phyloP scores from a whole-genome alignment of 345 rosid genomes.

The Tarenaya hassleriana region DNA sequence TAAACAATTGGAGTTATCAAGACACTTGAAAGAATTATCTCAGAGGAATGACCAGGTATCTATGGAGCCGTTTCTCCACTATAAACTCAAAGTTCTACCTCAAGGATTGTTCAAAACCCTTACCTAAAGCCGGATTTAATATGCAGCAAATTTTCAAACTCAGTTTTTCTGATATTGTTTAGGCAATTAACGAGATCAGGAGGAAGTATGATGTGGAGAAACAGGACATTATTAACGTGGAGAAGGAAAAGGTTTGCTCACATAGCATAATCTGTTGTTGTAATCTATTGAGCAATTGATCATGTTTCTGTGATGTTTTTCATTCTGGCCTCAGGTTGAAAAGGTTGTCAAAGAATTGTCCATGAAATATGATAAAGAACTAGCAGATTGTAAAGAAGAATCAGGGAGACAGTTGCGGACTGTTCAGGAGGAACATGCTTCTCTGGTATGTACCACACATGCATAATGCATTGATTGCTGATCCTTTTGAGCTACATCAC shows the following conservation, averaged over 20 bases:
- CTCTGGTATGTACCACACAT: slow-evolving; percentile 41
- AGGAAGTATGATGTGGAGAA: slow-evolving; percentile 80
- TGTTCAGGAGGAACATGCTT: slow-evolving; percentile 60
- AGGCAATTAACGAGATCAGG: slow-evolving; percentile 87
- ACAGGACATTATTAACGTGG: slow-evolving; percentile 50
- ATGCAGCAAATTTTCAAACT: slow-evolving; percentile 5
- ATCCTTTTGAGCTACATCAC: too few relatives aligned
- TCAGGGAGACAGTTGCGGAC: slow-evolving; percentile 39
- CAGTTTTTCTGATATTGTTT: slow-evolving; percentile 17
- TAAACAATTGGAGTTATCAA: slow-evolving; percentile 73
- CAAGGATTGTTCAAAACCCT: slow-evolving; percentile 8
- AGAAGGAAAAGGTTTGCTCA: slow-evolving; percentile 54
- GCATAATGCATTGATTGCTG: too few relatives aligned
- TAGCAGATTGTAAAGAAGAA: slow-evolving; percentile 54
- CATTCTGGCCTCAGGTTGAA: slow-evolving; percentile 44
- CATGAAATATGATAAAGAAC: slow-evolving; percentile 43
- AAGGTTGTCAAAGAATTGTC: slow-evolving; percentile 43
- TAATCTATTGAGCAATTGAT: slow-evolving; percentile 11
- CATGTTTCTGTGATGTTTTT: slow-evolving; percentile 17
- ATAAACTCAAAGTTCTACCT: slow-evolving; percentile 12
- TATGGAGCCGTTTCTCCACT: slow-evolving; percentile 21
- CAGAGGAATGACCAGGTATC: slow-evolving; percentile 84
- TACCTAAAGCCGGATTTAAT: neutral
- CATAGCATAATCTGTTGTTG: slow-evolving; percentile 7
- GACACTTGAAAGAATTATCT: slow-evolving; percentile 86